phyloP scores from a whole-genome alignment of 164 flowering plant species.

The Paratinospora sagittata region DNA sequence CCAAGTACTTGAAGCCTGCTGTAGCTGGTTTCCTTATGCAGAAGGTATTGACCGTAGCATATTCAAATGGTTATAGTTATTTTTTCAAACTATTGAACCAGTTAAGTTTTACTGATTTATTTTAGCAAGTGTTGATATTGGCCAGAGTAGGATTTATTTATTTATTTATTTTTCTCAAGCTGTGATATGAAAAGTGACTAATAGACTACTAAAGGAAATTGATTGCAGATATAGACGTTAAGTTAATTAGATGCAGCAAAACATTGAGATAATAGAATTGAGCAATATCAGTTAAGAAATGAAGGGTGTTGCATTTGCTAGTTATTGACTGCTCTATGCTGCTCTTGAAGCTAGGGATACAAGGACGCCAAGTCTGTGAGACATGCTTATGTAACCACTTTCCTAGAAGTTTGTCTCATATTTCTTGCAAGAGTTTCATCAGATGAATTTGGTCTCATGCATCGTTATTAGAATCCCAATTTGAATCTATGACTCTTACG shows the following conservation, averaged over 20 bases:
- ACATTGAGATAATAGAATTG: background rate
- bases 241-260: background rate
- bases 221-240: background rate
- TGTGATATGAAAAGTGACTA: background rate
- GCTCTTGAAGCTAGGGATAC: background rate
- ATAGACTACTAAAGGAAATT: background rate
- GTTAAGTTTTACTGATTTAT: too few species aligned
- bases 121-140: too few species aligned
- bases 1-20: conserved; percentile 71
- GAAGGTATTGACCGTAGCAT: conserved; percentile 40
- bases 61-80: background rate
- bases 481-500: too few species aligned
- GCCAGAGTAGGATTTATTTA: too few species aligned
- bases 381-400: background rate
- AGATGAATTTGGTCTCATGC: background rate
- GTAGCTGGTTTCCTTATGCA: conserved; percentile 95
- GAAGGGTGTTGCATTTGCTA: background rate
- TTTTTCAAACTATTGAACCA: background rate
- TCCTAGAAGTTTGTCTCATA: background rate
- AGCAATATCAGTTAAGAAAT: background rate
- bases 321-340: background rate
- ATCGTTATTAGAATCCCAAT: too few species aligned
- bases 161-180: background rate
- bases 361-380: background rate
- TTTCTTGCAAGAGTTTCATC: background rate